Conservation (phyloP, 495 filamentous ascomycete genomes). For the Penicillium coffeae region DNA sequence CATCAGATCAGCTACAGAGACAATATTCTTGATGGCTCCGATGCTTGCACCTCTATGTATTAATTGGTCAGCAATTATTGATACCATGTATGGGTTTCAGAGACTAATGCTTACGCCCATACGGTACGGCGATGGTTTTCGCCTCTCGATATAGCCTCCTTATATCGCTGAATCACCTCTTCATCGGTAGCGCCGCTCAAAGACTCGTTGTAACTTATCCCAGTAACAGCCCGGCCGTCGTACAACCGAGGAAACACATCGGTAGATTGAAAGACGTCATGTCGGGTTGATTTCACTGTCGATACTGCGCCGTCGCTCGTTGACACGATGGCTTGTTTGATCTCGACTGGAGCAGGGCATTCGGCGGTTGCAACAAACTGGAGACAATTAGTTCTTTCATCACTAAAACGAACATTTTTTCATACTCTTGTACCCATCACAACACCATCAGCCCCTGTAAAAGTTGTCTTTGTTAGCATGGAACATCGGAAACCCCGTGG, state of each 20-base stretch:
- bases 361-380: slow-evolving; percentile 24
- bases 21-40: slow-evolving; percentile 15
- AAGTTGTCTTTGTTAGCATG: background rate
- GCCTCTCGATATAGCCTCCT: slow-evolving; percentile 18
- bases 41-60: slow-evolving; percentile 18
- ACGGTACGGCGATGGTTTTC: slow-evolving; percentile 18
- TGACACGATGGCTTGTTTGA: slow-evolving; percentile 20
- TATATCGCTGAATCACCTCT: slow-evolving; percentile 19
- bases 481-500: background rate
- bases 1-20: slow-evolving; percentile 16
- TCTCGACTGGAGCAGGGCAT: slow-evolving; percentile 16
- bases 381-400: background rate
- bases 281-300: slow-evolving; percentile 19
- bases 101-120: slow-evolving; percentile 21
- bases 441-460: slow-evolving; percentile 47
- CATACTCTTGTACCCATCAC: slow-evolving; percentile 61
- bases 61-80: background rate
- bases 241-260: slow-evolving; percentile 26
- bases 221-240: slow-evolving; percentile 24
- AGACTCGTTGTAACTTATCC: slow-evolving; percentile 16
- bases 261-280: slow-evolving; percentile 22
- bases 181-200: slow-evolving; percentile 14
- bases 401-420: background rate
- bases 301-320: slow-evolving; percentile 18
- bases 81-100: background rate